Base-by-base conservation (phyloP, 306 rosid species). In the Medicago ruthenica region DNA sequence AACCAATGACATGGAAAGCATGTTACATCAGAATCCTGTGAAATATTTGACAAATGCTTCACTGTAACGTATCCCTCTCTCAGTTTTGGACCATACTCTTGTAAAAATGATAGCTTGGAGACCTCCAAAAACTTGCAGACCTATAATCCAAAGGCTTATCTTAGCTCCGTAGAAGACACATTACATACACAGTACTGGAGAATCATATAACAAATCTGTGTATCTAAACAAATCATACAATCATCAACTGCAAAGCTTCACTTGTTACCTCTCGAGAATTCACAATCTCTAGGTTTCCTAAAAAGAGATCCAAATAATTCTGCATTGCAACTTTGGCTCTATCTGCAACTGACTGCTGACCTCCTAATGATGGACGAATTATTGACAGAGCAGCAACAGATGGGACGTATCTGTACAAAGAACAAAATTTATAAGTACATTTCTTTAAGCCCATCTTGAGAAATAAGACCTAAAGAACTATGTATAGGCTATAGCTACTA, bases 111-210 rank as follows among this genome's bases (percentile, higher is more conserved):
- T 80, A 96, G 82, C 79, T 77, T 89, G 40, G 99, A 96, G 71
- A 92, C 99, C 91, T 96, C 99, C 90, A 96, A 85, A 80, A 96
- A 92, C 90, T 82, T 90, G 98, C 98, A 96, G 64, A 96, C 99
- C 99, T 96, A 77, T 24, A 64, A 76, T 79, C 48, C 82, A 75
- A 70, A 76, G 57, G 54, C 71, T 34, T 14, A 71, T 54, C 44
- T 77, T 61, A 80, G 61, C 70, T 76, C 16, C 12, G 11, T 13
- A 73, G 64, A 63, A 57, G 41, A 47, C 12, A 42, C 48, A 45
- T 39, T 18, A 51, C 60, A 64, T 61, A 22, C 37, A 77, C 5
- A 50, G 70, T 36, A 82, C 76, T 44, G 74, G 57, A 76, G 48
- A 80, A 70, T 37, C 61, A 70, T 69, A 64, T 9, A 62, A 47